Evolutionary conservation across 2,329 filamentous ascomycete species (phyloP), one percentile per base, ranked within the genome.

Genomic region (Nigrospora sphaerica): DNA sequence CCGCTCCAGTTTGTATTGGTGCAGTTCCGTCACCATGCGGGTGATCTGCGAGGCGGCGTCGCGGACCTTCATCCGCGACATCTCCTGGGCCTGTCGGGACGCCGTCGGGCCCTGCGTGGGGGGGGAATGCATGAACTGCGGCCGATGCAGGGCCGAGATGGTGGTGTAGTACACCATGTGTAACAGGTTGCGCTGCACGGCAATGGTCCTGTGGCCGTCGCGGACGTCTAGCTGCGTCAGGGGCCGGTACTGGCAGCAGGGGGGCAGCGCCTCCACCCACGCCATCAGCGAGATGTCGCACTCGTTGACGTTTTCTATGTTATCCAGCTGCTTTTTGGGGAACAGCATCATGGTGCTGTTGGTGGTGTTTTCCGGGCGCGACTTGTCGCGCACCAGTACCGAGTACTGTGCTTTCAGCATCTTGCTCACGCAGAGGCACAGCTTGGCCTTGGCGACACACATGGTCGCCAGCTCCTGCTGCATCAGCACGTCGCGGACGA

Each of bases 91-190:
- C 54, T 90, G 83, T 12, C 80, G 77, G 33, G 80, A 80, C 14
- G 72, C 71, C 52, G 69, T 72, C 14, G 74, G 72, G 7, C 67
- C 65, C 54, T 73, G 72, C 49, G 62, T 62, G 1, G 85, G 81
- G 12, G 81, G 81, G 0, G 85, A 85, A 1, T 90, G 89, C 36
- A 95, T 76, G 49, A 96, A 92, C 54, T 95, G 90, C 2, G 92
- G 92, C 31, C 92, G 83, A 64, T 96, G 91, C 16, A 97, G 75
- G 3, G 92, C 92, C 44, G 89, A 95, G 16, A 95, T 77, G 1
- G 91, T 95, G 2, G 92, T 95, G 64, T 90, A 87, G 66, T 95
- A 95, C 2, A 95, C 83, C 85, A 96, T 95, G 64, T 95, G 89
- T 33, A 97, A 72, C 17, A 96, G 74, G n/a, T 87, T 88, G 41